Evolutionary conservation across 495 filamentous ascomycete species (phyloP).

Genomic region (Penicillium macrosclerotiorum): DNA sequence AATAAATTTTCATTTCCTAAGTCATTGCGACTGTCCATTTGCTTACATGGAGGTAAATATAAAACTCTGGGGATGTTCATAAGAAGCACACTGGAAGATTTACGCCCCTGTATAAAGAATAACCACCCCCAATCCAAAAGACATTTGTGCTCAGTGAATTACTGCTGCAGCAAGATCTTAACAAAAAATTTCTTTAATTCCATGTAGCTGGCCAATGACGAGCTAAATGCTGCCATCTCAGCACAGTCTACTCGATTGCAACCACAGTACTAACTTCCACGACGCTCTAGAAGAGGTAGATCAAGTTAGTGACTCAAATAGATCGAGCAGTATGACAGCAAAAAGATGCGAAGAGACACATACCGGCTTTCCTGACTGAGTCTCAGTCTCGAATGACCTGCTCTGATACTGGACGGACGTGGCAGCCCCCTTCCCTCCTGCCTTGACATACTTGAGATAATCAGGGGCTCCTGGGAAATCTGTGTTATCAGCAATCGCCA

Average conservation of each 20-base stretch:
- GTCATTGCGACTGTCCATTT: too few species aligned
- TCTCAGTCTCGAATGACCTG: conserved; percentile 11
- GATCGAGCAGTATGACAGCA: background rate
- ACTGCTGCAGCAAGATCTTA: too few species aligned
- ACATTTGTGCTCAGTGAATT: too few species aligned
- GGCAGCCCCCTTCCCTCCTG: conserved; percentile 16
- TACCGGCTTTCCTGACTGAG: conserved; percentile 11
- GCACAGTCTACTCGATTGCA: conserved; percentile 3
- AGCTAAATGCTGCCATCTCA: too few species aligned
- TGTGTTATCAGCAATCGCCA: conserved; percentile 20
- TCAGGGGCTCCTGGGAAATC: conserved; percentile 23
- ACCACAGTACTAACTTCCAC: conserved; percentile 23
- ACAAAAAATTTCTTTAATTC: too few species aligned
- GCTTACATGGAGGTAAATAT: too few species aligned
- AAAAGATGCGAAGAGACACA: conserved; percentile 1
- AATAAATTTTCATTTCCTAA: too few species aligned
- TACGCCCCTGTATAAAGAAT: too few species aligned
- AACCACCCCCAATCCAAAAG: too few species aligned
- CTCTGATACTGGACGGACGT: conserved; percentile 22
- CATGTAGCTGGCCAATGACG: too few species aligned
- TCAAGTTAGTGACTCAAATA: conserved; percentile 4
- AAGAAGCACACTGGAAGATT: too few species aligned
- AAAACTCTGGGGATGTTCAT: too few species aligned
- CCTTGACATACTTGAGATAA: conserved; percentile 32
- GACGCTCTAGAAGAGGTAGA: conserved; percentile 18